A percentile compares a stretch with the other conserved stretches of the same genome.
phyloP scores from a whole-genome alignment of 148 eudicot species.

The Vaccinium macrocarpon region DNA sequence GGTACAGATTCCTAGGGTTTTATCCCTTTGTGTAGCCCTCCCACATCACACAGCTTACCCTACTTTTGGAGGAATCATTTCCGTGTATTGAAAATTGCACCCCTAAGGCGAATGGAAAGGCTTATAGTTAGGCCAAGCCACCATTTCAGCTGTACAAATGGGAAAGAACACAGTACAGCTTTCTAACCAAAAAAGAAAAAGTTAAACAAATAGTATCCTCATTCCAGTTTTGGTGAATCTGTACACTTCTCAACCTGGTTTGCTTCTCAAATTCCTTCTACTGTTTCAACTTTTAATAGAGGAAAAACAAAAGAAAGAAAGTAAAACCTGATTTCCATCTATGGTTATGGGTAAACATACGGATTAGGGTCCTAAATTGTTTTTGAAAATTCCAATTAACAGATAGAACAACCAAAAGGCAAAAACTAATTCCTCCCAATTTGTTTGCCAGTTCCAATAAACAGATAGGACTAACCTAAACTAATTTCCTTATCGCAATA shows the following conservation, averaged over 20 bases:
- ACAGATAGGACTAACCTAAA: no score
- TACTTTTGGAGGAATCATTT: not conserved
- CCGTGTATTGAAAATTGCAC: not conserved
- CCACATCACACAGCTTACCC: not conserved
- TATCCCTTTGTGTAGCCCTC: not conserved
- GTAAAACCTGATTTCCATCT: not conserved
- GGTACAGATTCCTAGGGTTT: not conserved
- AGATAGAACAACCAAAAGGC: no score
- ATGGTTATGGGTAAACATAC: not conserved
- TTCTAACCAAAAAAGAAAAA: no score
- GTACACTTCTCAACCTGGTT: not conserved
- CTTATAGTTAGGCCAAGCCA: not conserved
- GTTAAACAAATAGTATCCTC: not conserved
- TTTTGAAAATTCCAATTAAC: not conserved
- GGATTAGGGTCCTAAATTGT: not conserved
- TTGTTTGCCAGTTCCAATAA: no score
- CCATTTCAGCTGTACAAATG: not conserved
- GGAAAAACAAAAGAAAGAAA: not conserved
- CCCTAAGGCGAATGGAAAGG: not conserved
- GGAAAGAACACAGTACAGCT: no score
- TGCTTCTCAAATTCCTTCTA: not conserved
- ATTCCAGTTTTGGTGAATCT: not conserved
- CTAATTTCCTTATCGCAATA: not conserved
- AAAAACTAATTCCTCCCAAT: no score
- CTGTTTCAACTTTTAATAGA: not conserved